These are phyloP conservation scores for Blastobotrys aristatus DNA, from an alignment of 1,139 yeast species.

Conservation along the genomic window DNA sequence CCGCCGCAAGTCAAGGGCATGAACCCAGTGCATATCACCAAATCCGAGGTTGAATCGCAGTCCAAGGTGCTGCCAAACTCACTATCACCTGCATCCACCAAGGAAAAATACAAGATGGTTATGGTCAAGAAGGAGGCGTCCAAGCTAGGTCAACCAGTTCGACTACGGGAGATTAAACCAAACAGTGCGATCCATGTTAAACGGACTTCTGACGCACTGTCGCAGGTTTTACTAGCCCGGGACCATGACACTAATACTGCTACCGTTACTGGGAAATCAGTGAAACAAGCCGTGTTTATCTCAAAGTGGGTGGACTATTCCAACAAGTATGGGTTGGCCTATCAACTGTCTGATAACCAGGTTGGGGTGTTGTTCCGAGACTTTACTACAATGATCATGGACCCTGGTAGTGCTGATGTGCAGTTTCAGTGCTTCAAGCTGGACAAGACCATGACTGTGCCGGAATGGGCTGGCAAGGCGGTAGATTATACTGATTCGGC, in stretches of 20 bases:
- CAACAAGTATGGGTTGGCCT: conserved; percentile 91
- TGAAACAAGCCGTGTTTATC: conserved; percentile 42
- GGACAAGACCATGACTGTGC: background rate
- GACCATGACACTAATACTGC: background rate
- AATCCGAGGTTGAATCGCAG: conserved; percentile 65
- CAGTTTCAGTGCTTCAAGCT: conserved; percentile 3
- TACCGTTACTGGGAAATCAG: background rate
- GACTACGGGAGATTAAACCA: conserved; percentile 9
- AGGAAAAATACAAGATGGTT: conserved; percentile 73
- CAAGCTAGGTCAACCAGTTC: conserved; percentile 5
- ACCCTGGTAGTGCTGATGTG: conserved; percentile 17
- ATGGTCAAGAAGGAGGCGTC: conserved; percentile 23
- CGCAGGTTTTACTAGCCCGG: background rate
- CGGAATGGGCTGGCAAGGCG: conserved; percentile 20
- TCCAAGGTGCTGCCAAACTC: conserved; percentile 77
- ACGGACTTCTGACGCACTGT: conserved; percentile 4
- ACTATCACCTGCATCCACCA: conserved; percentile 88
- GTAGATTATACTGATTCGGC: conserved; percentile 16
- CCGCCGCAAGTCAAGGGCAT: conserved; percentile 7
- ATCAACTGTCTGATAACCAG: conserved; percentile 83
- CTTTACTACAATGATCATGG: conserved; percentile 20
- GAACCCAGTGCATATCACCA: conserved; percentile 50
- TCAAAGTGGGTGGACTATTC: conserved; percentile 98
- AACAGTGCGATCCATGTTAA: conserved; percentile 11
- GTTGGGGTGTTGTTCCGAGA: conserved; percentile 48